Evolutionary conservation across 305 asterid species (phyloP).

Genomic region (Fraxinus platypoda): DNA sequence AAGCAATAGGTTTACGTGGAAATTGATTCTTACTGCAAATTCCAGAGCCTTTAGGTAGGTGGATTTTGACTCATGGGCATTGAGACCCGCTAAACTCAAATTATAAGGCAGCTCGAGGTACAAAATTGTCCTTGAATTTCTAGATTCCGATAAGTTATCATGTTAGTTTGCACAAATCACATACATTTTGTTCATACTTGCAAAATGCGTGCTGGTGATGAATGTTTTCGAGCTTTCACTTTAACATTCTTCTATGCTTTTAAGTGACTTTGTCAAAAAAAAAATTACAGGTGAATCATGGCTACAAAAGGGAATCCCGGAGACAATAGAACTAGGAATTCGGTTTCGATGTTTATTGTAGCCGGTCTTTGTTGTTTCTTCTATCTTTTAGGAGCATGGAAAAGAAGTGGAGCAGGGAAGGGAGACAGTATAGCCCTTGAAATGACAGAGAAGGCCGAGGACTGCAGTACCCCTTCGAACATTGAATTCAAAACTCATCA

Average conservation of each 20-base stretch:
- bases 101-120: background rate
- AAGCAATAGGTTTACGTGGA: background rate
- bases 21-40: background rate
- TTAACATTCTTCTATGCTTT: background rate
- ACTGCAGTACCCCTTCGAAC: constrained; percentile 33
- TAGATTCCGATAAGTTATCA: background rate
- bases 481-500: constrained; percentile 44
- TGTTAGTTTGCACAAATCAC: background rate
- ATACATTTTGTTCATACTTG: background rate
- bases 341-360: constrained; percentile 30
- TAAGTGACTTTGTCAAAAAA: background rate
- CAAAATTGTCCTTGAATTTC: background rate
- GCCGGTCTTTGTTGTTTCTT: constrained; percentile 41
- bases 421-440: constrained; percentile 46
- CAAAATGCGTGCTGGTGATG: background rate
- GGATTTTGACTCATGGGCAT: background rate
- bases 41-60: background rate
- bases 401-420: constrained; percentile 47
- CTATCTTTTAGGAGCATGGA: constrained; percentile 48
- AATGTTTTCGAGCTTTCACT: background rate
- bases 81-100: background rate
- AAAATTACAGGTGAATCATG: constrained; percentile 33
- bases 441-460: constrained; percentile 36
- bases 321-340: constrained; percentile 33
- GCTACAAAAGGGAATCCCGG: constrained; percentile 42